phyloP scores from a whole-genome alignment of 2,329 filamentous ascomycete genomes.

The Periconia digitata region DNA sequence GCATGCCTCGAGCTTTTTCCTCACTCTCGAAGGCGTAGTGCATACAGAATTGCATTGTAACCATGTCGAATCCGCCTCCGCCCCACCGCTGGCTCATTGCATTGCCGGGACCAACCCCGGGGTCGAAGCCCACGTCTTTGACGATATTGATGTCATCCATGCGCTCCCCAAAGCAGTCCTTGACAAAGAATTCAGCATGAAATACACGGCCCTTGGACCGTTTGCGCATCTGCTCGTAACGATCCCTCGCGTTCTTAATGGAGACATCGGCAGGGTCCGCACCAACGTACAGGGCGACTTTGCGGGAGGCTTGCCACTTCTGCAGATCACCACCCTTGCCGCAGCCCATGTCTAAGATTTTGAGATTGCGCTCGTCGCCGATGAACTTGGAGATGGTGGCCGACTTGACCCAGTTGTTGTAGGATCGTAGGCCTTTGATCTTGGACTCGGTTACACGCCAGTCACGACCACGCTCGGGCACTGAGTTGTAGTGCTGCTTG shows the following conservation, averaged over 20 bases:
- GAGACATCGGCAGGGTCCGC: conserved; percentile 91
- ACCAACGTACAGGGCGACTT: conserved; percentile 90
- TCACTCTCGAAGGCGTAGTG: conserved; percentile 98
- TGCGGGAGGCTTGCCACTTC: conserved; percentile 93
- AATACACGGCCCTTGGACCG: conserved; percentile 63
- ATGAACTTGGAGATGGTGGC: conserved; percentile 92
- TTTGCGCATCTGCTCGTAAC: conserved; percentile 75
- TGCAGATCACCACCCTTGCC: conserved; percentile 94
- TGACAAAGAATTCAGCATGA: conserved; percentile 83
- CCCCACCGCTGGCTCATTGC: conserved; percentile 65
- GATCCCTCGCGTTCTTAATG: conserved; percentile 84
- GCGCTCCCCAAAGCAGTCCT: conserved; percentile 88
- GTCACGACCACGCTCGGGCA: conserved; percentile 88
- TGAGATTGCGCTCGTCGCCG: conserved; percentile 57
- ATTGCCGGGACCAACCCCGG: conserved; percentile 62
- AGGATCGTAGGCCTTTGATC: conserved; percentile 90
- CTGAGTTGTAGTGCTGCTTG: conserved; percentile 91
- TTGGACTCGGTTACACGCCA: conserved; percentile 93
- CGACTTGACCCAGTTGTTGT: conserved; percentile 99
- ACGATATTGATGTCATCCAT: conserved; percentile 82
- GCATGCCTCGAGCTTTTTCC: conserved; percentile 85
- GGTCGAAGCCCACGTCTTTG: conserved; percentile 83
- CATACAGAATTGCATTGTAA: conserved; percentile 99
- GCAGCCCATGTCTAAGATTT: conserved; percentile 92
- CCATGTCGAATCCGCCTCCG: conserved; percentile 85